A percentile compares a stretch with the other conserved stretches of the same genome.
Evolutionary conservation across 2,329 filamentous ascomycete genomes (phyloP).

Genomic region (Berkeleyomyces rouxiae): DNA sequence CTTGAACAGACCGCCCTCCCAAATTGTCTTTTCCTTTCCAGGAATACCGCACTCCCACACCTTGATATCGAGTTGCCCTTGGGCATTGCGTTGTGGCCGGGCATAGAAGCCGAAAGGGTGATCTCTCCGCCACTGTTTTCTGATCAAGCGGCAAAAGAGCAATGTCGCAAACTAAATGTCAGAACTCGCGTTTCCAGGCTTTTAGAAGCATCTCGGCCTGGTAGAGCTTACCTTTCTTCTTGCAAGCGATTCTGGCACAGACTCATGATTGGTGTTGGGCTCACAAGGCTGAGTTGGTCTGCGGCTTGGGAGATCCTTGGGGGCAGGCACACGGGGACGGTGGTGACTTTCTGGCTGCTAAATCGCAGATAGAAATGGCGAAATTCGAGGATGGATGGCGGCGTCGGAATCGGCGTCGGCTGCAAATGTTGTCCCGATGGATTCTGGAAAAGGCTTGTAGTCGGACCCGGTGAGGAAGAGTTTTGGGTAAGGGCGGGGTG

Average conservation of each 20-base stretch:
- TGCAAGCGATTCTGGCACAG: conserved; percentile 76
- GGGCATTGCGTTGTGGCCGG: conserved; percentile 58
- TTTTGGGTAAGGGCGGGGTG: not conserved
- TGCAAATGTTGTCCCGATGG: too few relatives aligned
- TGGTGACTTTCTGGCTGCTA: too few relatives aligned
- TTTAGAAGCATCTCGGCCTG: conserved; percentile 12
- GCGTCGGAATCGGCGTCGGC: too few relatives aligned
- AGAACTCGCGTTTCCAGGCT: not conserved
- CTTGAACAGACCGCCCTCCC: conserved; percentile 97
- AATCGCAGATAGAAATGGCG: too few relatives aligned
- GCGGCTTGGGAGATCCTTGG: not conserved
- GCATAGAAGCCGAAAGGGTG: conserved; percentile 97
- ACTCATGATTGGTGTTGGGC: conserved; percentile 42
- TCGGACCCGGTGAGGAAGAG: too few relatives aligned
- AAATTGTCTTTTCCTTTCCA: conserved; percentile 90
- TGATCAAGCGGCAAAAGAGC: conserved; percentile 24
- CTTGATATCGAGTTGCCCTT: conserved; percentile 80
- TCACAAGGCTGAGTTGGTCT: not conserved
- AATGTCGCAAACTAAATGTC: not conserved
- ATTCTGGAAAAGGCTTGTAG: too few relatives aligned
- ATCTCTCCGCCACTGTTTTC: conserved; percentile 92
- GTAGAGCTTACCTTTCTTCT: conserved; percentile 59
- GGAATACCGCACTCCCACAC: conserved; percentile 94
- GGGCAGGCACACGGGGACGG: too few relatives aligned
- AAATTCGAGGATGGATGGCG: too few relatives aligned